Evolutionary conservation across 2,329 filamentous ascomycete species (phyloP).

Genomic region (Sphaerulina populicola): DNA sequence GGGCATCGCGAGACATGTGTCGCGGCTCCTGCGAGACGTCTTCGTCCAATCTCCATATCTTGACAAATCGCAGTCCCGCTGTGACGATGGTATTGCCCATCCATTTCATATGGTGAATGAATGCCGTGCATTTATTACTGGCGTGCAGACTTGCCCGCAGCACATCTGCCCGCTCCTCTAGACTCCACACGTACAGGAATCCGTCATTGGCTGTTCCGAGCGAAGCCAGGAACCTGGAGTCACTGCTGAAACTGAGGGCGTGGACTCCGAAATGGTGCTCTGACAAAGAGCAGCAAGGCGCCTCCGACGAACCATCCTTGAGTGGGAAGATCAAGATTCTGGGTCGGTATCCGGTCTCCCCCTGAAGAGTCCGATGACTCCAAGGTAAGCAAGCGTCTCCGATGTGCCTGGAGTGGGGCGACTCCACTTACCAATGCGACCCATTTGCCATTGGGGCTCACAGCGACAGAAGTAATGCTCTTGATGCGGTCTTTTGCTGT

Average conservation of each 20-base stretch:
- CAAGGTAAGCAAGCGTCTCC: too few relatives aligned
- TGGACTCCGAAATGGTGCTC: conserved; percentile 88
- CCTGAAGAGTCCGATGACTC: conserved; percentile 30
- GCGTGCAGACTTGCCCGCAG: conserved; percentile 59
- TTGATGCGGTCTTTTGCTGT: conserved; percentile 89
- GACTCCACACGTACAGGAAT: conserved; percentile 82
- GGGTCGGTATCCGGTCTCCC: conserved; percentile 89
- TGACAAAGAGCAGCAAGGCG: conserved; percentile 72
- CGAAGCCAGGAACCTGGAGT: conserved; percentile 79
- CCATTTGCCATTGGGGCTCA: conserved; percentile 79
- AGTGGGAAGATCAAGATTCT: conserved; percentile 84
- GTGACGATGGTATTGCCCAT: conserved; percentile 77
- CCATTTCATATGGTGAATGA: conserved; percentile 81
- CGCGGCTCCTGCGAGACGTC: conserved; percentile 23
- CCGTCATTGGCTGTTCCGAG: conserved; percentile 85
- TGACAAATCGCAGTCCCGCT: conserved; percentile 82
- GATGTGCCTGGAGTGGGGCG: too few relatives aligned
- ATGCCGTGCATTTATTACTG: conserved; percentile 88
- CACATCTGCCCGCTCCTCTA: conserved; percentile 72
- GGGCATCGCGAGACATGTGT: conserved; percentile 15
- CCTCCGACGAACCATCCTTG: conserved; percentile 65
- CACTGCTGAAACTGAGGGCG: conserved; percentile 79
- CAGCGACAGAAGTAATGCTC: conserved; percentile 79
- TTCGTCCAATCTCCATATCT: conserved; percentile 83
- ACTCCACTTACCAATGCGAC: conserved; percentile 54